Conservation (phyloP, 2,329 filamentous ascomycete species). For the Sclerotinia borealis region DNA sequence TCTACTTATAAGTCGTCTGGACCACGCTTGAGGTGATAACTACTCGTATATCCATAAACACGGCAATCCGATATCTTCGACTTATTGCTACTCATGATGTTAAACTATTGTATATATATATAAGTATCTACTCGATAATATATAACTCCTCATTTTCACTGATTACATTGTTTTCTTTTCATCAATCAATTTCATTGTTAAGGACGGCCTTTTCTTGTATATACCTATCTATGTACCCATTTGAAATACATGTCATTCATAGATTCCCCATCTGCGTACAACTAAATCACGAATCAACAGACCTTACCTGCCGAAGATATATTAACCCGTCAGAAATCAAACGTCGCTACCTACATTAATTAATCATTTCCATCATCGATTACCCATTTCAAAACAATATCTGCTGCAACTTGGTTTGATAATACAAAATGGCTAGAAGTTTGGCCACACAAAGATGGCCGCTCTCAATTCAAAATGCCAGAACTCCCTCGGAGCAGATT, state of each 20-base stretch:
- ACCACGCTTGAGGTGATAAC: no score
- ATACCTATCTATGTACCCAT: no score
- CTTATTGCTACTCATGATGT: no score
- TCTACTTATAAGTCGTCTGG: no score
- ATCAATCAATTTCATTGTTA: neutral
- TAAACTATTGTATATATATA: neutral
- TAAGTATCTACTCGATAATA: neutral
- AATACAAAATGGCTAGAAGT: conserved; percentile 8
- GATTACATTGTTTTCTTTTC: neutral
- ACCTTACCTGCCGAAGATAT: neutral
- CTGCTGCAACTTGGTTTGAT: neutral
- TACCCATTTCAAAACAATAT: neutral
- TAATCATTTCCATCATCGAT: neutral
- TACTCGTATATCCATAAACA: no score
- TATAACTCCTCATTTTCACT: neutral
- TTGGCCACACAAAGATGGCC: conserved; percentile 36
- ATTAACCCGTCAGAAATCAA: neutral
- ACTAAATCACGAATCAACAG: neutral
- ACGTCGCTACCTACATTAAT: neutral
- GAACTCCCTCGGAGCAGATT: conserved; percentile 46
- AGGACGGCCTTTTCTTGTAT: neutral
- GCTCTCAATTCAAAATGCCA: conserved; percentile 50
- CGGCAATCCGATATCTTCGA: neutral
- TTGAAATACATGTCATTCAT: neutral
- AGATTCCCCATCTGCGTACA: neutral